Evolutionary conservation across 2,329 filamentous ascomycete species (phyloP).

Genomic region (Fusarium sp.): DNA sequence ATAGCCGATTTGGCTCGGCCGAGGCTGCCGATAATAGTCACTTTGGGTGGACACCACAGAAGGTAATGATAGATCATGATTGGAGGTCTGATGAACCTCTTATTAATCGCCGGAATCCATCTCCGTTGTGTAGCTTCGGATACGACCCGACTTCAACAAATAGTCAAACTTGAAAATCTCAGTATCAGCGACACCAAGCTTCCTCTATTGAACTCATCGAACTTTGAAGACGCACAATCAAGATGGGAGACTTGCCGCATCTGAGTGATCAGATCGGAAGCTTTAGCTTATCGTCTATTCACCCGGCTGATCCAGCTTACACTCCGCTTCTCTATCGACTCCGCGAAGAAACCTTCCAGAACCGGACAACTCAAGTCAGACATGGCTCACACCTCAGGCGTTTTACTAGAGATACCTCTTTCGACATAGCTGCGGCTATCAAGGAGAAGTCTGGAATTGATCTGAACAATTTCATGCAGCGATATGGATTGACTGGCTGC

Average conservation of each 20-base stretch:
- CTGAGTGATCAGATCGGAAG: constrained; percentile 24
- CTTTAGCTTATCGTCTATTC: constrained; percentile 22
- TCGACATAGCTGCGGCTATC: not conserved
- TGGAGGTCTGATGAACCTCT: not conserved
- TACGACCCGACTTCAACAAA: not conserved
- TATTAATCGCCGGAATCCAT: not conserved
- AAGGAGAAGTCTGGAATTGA: not conserved
- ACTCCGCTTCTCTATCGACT: constrained; percentile 36
- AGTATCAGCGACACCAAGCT: not conserved
- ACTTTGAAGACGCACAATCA: not conserved
- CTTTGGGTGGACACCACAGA: constrained; percentile 6
- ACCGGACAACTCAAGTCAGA: constrained; percentile 27
- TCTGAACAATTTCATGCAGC: constrained; percentile 18
- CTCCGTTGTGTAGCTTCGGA: not conserved
- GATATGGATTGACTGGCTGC: constrained; percentile 29
- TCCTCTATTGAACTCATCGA: not conserved
- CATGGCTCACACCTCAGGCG: constrained; percentile 27
- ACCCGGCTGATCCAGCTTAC: constrained; percentile 24
- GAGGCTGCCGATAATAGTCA: not conserved
- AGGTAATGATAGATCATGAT: not conserved
- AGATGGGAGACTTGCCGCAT: constrained; percentile 9
- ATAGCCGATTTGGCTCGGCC: constrained; percentile 5
- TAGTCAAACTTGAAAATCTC: not conserved
- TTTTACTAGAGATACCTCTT: constrained; percentile 10
- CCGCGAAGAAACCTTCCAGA: constrained; percentile 33